Percentiles rank a stretch among this genome's conserved stretches.
Conservation (phyloP, 805 yeast species). For the Metschnikowia corniflorae region DNA sequence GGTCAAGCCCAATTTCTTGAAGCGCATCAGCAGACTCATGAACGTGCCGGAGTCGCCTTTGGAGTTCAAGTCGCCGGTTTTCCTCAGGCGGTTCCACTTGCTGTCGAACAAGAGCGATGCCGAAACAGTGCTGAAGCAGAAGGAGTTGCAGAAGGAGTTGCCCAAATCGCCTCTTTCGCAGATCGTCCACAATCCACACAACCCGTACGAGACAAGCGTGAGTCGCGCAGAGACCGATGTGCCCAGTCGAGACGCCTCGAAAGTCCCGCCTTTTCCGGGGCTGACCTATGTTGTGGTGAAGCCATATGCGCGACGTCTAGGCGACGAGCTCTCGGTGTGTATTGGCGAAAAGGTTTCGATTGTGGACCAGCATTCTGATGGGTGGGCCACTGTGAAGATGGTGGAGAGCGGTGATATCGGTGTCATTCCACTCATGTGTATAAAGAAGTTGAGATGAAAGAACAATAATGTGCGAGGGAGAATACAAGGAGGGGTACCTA, state of each 20-base stretch:
- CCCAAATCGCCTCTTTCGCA: slow-evolving; percentile 21
- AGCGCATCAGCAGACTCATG: slow-evolving; percentile 21
- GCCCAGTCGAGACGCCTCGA: neutral
- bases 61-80: slow-evolving; percentile 27
- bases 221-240: neutral
- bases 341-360: slow-evolving; percentile 30
- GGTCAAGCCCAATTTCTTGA: slow-evolving; percentile 6
- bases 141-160: slow-evolving; percentile 7
- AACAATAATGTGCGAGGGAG: no score
- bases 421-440: slow-evolving; percentile 29
- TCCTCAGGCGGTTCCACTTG: slow-evolving; percentile 31
- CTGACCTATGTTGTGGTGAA: slow-evolving; percentile 22
- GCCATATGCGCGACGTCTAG: slow-evolving; percentile 25
- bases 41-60: slow-evolving; percentile 21
- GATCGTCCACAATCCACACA: no score
- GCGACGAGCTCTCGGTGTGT: slow-evolving; percentile 32
- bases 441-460: slow-evolving; percentile 12
- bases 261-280: slow-evolving; percentile 1
- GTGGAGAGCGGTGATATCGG: slow-evolving; percentile 22
- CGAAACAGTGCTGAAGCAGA: neutral
- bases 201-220: slow-evolving; percentile 1
- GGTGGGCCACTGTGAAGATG: slow-evolving; percentile 36
- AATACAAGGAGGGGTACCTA: no score
- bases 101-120: slow-evolving; percentile 18
- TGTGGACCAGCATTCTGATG: slow-evolving; percentile 28